Evolutionary conservation across 2,329 filamentous ascomycete species (phyloP), one percentile per base, ranked within the genome.

Genomic region (Colletotrichum sp.): DNA sequence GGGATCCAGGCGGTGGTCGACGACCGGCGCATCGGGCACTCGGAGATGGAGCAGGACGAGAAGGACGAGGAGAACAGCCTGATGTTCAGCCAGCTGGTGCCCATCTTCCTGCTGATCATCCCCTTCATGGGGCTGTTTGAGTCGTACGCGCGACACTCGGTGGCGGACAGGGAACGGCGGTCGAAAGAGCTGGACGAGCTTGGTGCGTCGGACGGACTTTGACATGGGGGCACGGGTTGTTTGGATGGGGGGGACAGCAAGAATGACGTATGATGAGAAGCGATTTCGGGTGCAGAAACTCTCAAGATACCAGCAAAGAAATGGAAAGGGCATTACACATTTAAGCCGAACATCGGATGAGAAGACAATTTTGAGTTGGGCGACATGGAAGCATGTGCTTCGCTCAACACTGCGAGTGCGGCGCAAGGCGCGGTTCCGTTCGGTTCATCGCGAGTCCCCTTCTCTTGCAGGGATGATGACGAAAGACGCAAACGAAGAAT

Each of bases 31-130:
- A 64, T 44, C 8, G 76, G 76, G 5, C 71, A 78, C 11, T 7
- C 6, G 8, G 28, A 73, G 25, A 78, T 78, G 79, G 64, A 66
- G 4, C 11, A 52, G 3, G 66, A 72, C 3, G 55, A 75, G 36
- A 22, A 8, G 5, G 60, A 67, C 8, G 71, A 68, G 19, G 79
- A 79, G 60, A 60, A 77, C 55, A 68, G 68, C 22, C 16, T 78
- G 12, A 68, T 68, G 4, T 78, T 77, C 70, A 77, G 75, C 25
- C 78, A 80, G 71, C 61, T 79, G 6, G 74, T 79, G 25, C 76
- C 78, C 9, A 63, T 78, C 7, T 66, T 78, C 22, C 32, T 80
- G 30, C 68, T 79, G 25, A 57, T 80, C 28, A 71, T 78, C 13
- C 73, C 74, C 2, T 67, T 79, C 12, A 65, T 78, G 68, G 77